These are phyloP conservation scores for Plicaturopsis crispa DNA, from an alignment of 768 basidiomycete species.

Conservation along the genomic window DNA sequence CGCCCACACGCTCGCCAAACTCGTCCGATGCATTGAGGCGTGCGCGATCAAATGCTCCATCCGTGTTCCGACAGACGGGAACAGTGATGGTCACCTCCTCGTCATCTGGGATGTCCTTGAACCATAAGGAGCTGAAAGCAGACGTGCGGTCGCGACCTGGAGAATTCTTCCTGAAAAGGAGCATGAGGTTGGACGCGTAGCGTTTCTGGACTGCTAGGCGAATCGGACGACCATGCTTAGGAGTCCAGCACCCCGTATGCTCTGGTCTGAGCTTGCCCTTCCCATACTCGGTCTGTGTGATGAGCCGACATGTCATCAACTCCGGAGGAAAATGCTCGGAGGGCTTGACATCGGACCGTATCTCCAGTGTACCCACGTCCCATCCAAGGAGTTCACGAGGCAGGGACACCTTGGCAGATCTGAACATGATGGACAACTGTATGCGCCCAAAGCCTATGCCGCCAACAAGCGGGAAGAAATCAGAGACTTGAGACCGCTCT, in stretches of 20 bases:
- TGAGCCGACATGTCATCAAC: conserved; percentile 30
- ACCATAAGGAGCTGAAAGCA: conserved; percentile 32
- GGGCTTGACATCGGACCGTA: conserved; percentile 25
- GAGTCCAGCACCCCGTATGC: conserved; percentile 24
- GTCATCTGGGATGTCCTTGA: conserved; percentile 33
- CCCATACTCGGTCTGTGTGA: conserved; percentile 28
- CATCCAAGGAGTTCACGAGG: conserved; percentile 55
- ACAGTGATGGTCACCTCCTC: conserved; percentile 21
- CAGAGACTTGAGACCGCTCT: conserved; percentile 45
- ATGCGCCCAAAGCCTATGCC: conserved; percentile 64
- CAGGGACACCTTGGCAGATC: conserved; percentile 52
- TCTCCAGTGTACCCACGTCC: conserved; percentile 63
- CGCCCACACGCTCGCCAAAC: conserved; percentile 19
- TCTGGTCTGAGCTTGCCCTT: conserved; percentile 28
- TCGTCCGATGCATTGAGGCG: conserved; percentile 18
- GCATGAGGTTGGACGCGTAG: conserved; percentile 29
- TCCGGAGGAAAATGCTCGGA: conserved; percentile 23
- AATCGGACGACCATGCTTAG: conserved; percentile 18
- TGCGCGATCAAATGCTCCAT: conserved; percentile 17
- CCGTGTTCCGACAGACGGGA: conserved; percentile 18
- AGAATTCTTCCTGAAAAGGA: conserved; percentile 27
- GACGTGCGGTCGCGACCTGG: conserved; percentile 26
- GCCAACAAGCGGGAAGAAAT: conserved; percentile 57
- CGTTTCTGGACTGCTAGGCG: conserved; percentile 32
- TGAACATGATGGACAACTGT: conserved; percentile 59